Conservation (phyloP, 371 early-diverging fungal species). For the Mortierella polycephala region DNA sequence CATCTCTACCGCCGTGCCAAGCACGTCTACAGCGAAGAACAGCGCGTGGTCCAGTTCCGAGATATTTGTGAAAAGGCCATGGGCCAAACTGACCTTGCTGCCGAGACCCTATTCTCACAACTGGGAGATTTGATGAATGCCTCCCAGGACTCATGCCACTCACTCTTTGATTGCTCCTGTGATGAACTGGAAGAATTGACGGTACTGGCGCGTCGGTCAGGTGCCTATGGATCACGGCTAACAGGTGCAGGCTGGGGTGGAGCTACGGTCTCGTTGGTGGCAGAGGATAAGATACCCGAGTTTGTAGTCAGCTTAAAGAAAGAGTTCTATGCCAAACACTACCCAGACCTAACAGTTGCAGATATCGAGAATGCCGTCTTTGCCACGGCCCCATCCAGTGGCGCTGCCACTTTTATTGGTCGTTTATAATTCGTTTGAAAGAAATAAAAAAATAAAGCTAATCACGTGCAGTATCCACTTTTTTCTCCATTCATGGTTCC, state of each 20-base stretch:
- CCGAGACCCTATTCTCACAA: constrained; percentile 22
- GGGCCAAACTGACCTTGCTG: constrained; percentile 8
- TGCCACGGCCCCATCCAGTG: constrained; percentile 71
- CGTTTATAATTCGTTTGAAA: constrained; percentile 8
- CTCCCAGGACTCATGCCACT: constrained; percentile 86
- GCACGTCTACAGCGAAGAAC: constrained; percentile 88
- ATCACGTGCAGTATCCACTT: not conserved
- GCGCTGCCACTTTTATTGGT: constrained; percentile 61
- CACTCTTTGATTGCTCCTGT: constrained; percentile 89
- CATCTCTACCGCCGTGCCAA: constrained; percentile 82
- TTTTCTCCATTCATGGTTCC: constrained; percentile 3
- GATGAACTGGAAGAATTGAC: constrained; percentile 89
- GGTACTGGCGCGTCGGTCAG: constrained; percentile 72
- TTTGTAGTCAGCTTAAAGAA: constrained; percentile 76
- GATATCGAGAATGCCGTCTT: constrained; percentile 67
- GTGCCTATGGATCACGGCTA: constrained; percentile 85
- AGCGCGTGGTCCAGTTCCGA: constrained; percentile 84
- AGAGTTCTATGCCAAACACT: constrained; percentile 73
- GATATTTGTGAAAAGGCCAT: constrained; percentile 69
- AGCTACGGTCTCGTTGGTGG: constrained; percentile 87
- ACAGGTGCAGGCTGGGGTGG: constrained; percentile 99
- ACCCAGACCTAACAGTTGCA: constrained; percentile 65
- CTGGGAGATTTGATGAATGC: constrained; percentile 92
- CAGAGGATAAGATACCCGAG: constrained; percentile 66
- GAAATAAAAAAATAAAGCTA: not conserved